Conservation (phyloP, 345 rosid species). For the Salix udensis region DNA sequence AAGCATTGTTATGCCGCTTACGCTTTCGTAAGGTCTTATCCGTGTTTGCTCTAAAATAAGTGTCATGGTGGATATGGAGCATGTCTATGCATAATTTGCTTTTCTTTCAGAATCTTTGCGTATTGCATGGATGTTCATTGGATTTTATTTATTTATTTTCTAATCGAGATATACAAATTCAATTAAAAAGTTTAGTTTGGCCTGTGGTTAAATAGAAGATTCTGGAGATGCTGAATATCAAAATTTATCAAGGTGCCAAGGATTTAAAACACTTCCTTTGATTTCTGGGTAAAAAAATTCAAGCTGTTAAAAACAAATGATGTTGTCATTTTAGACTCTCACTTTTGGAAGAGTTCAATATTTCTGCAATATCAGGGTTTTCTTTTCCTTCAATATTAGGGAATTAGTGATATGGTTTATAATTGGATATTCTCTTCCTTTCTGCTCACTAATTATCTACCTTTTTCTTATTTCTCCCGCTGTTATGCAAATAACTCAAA, state of each 20-base stretch:
- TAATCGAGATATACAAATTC: not conserved
- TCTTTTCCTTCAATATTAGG: not conserved
- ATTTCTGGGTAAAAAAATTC: not conserved
- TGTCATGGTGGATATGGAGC: constrained; percentile 2
- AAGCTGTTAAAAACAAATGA: not conserved
- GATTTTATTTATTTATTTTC: not conserved
- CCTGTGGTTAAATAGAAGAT: not conserved
- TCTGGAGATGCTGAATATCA: not conserved
- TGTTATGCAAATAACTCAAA: not conserved
- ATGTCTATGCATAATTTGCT: constrained; percentile 2
- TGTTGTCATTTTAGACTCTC: not conserved
- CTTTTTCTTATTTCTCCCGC: not conserved
- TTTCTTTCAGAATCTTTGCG: not conserved
- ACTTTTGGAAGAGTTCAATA: not conserved
- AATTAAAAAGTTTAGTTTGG: not conserved
- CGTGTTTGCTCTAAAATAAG: constrained; percentile 35
- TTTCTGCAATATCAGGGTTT: not conserved
- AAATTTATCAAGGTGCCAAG: not conserved
- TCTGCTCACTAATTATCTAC: not conserved
- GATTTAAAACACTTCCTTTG: not conserved
- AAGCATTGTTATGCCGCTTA: constrained; percentile 83
- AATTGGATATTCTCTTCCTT: not conserved
- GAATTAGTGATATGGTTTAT: not conserved
- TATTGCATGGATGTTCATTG: not conserved
- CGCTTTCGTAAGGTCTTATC: constrained; percentile 99